A percentile compares a stretch with the other conserved stretches of the same genome.
Conservation (phyloP, 129 eudicot species). For the Centella asiatica region DNA sequence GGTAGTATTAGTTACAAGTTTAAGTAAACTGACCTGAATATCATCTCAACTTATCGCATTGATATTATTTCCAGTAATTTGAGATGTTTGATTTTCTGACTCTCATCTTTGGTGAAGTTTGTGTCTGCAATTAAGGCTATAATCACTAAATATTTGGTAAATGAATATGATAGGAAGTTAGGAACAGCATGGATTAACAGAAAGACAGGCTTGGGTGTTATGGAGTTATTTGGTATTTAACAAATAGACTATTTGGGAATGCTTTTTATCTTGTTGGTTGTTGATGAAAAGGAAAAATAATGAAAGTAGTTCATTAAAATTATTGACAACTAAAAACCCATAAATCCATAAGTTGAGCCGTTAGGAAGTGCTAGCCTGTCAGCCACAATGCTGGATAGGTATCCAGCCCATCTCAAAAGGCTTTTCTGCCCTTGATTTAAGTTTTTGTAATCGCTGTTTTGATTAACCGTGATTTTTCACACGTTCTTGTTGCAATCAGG, state of each 20-base stretch:
- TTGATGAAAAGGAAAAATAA: not conserved
- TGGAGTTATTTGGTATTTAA: not conserved
- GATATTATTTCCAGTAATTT: not conserved
- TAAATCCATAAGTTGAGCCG: not conserved
- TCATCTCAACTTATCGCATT: not conserved
- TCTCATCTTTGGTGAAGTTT: not conserved
- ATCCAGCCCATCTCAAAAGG: too few relatives aligned
- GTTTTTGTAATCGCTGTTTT: not conserved
- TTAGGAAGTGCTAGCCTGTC: not conserved
- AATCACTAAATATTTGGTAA: not conserved
- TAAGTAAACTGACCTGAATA: too few relatives aligned
- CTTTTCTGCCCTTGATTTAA: not conserved
- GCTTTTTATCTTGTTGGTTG: not conserved
- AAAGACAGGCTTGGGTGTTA: not conserved
- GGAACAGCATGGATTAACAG: not conserved
- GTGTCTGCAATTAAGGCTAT: not conserved
- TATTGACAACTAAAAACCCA: not conserved
- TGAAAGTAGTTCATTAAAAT: not conserved
- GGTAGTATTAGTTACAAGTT: too few relatives aligned
- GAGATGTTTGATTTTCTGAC: not conserved
- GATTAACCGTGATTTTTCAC: not conserved
- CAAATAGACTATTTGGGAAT: not conserved
- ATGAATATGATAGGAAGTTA: not conserved
- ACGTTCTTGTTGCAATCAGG: slow-evolving; percentile 35
- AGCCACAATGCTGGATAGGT: too few relatives aligned